Conservation (phyloP, 2,329 filamentous ascomycete genomes). For the Ciborinia camelliae region DNA sequence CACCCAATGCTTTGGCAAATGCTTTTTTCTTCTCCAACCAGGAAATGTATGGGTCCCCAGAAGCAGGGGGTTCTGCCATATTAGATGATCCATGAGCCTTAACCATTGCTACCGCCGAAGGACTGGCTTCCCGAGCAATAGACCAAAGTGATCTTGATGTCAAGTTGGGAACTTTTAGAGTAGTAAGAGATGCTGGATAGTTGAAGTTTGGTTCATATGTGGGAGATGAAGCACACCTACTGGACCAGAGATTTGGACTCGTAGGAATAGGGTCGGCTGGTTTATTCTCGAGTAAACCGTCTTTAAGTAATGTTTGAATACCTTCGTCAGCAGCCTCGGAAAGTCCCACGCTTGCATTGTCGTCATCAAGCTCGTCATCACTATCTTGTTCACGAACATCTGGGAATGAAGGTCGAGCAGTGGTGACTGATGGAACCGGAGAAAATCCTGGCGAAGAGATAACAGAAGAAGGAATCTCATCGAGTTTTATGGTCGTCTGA, state of each 20-base stretch:
- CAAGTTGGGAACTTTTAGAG: too few relatives aligned
- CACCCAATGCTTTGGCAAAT: slow-evolving; percentile 27
- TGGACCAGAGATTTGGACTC: neutral
- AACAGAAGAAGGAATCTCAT: neutral
- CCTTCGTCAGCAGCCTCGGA: slow-evolving; percentile 30
- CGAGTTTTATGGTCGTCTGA: neutral
- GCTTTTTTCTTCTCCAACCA: neutral
- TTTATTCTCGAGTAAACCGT: slow-evolving; percentile 19
- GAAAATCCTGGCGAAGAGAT: neutral
- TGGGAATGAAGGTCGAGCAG: neutral
- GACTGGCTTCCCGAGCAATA: slow-evolving; percentile 36
- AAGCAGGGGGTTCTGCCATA: neutral
- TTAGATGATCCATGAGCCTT: slow-evolving; percentile 27
- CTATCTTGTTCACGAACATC: neutral
- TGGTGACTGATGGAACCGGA: neutral
- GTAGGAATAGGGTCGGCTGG: neutral
- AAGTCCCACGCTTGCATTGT: slow-evolving; percentile 29
- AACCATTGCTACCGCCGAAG: slow-evolving; percentile 41
- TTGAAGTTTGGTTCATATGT: neutral
- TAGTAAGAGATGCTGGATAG: neutral
- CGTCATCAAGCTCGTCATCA: slow-evolving; percentile 11
- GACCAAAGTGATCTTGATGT: too few relatives aligned
- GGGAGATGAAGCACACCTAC: neutral
- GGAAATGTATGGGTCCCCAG: neutral
- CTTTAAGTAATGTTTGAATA: slow-evolving; percentile 27